phyloP scores from a whole-genome alignment of 1,139 yeast species.

The Yamadazyma friedrichii region DNA sequence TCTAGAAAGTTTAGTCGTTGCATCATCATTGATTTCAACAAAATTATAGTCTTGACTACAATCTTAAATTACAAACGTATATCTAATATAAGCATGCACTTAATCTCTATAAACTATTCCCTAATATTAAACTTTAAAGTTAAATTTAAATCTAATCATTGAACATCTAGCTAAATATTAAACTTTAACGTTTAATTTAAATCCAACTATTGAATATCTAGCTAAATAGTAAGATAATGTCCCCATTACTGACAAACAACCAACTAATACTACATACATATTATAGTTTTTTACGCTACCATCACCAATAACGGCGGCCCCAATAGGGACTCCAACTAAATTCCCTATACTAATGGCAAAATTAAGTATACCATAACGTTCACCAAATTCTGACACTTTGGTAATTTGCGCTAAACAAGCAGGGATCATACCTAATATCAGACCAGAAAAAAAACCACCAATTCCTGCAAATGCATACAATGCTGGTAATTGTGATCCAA shows the following conservation, averaged over 20 bases:
- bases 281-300: conserved; percentile 22
- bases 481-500: conserved; percentile 41
- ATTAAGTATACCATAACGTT: conserved; percentile 36
- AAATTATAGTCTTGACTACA: neutral
- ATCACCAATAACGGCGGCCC: conserved; percentile 48
- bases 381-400: conserved; percentile 29
- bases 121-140: conserved; percentile 16
- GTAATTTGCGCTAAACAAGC: conserved; percentile 39
- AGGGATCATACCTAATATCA: conserved; percentile 33
- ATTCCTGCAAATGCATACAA: conserved; percentile 47
- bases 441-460: conserved; percentile 48
- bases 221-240: conserved; percentile 21
- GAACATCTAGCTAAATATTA: conserved; percentile 21
- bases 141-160: conserved; percentile 21
- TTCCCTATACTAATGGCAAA: conserved; percentile 36
- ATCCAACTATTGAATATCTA: conserved; percentile 21
- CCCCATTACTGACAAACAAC: conserved; percentile 21
- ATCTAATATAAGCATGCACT: neutral
- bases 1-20: conserved; percentile 49
- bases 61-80: neutral
- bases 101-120: neutral
- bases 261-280: conserved; percentile 23
- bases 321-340: conserved; percentile 46
- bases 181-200: conserved; percentile 21
- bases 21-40: neutral